Conservation (phyloP, 768 basidiomycete species). For the Termitomyces titanicus region DNA sequence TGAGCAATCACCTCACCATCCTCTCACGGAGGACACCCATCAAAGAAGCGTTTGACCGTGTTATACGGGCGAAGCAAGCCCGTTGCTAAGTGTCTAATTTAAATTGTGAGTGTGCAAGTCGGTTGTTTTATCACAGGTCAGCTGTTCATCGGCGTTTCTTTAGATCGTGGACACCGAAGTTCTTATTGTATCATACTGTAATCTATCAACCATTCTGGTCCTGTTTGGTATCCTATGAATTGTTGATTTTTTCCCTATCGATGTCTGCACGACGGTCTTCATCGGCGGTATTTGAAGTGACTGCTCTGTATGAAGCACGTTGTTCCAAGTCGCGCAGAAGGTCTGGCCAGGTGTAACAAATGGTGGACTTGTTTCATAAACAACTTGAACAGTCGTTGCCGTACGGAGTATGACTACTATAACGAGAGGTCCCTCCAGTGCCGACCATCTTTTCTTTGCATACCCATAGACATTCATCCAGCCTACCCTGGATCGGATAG, state of each 20-base stretch:
- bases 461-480: too few relatives aligned
- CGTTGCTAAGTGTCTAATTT: slow-evolving; percentile 7
- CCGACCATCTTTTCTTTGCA: neutral
- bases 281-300: too few relatives aligned
- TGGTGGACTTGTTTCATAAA: too few relatives aligned
- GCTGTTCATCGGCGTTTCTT: neutral
- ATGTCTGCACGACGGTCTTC: neutral
- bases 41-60: slow-evolving; percentile 67
- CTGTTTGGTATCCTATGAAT: neutral
- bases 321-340: too few relatives aligned
- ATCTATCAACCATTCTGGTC: neutral
- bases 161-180: neutral
- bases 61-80: slow-evolving; percentile 51
- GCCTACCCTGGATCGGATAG: neutral
- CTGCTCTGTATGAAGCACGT: too few relatives aligned
- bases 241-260: neutral
- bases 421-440: too few relatives aligned
- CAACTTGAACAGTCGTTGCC: too few relatives aligned
- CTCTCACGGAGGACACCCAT: slow-evolving; percentile 62
- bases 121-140: neutral
- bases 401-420: too few relatives aligned
- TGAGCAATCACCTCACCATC: slow-evolving; percentile 68
- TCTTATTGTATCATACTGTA: slow-evolving; percentile 4
- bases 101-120: neutral
- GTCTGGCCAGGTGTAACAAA: too few relatives aligned